phyloP scores from a whole-genome alignment of 306 rosid species.

The Quercus dentata region DNA sequence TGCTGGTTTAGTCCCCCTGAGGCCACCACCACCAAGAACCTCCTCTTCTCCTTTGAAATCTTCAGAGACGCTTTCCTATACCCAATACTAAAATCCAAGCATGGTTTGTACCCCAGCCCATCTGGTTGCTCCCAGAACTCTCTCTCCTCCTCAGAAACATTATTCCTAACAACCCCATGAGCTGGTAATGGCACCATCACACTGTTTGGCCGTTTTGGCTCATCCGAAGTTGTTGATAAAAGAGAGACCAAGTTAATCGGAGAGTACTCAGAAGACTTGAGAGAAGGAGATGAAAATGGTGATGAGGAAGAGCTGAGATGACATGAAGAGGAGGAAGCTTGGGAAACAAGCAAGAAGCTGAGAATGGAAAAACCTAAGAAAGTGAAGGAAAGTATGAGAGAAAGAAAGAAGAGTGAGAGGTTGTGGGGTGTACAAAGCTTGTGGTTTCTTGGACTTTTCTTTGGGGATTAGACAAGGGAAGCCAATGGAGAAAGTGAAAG shows the following conservation, averaged over 20 bases:
- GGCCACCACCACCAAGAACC: constrained; percentile 52
- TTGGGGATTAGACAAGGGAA: constrained; percentile 31
- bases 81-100: constrained; percentile 44
- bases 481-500: constrained; percentile 29
- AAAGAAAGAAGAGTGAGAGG: constrained; percentile 30
- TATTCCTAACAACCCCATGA: constrained; percentile 23
- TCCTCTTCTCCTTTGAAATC: constrained; percentile 40
- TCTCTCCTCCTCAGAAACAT: constrained; percentile 30
- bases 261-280: background rate
- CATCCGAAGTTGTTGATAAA: constrained; percentile 2
- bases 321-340: background rate
- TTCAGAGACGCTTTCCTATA: constrained; percentile 31
- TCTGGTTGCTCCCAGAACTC: constrained; percentile 60
- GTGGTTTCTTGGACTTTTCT: constrained; percentile 16
- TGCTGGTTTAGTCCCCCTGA: constrained; percentile 63
- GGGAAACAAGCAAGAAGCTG: constrained; percentile 19
- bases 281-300: constrained; percentile 4
- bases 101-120: constrained; percentile 38
- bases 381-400: constrained; percentile 34
- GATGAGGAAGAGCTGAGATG: constrained; percentile 6
- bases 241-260: constrained; percentile 17
- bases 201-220: constrained; percentile 16
- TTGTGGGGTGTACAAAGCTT: constrained; percentile 8
- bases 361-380: constrained; percentile 31
- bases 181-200: constrained; percentile 44